phyloP scores from a whole-genome alignment of 495 filamentous ascomycete genomes.

The Halenospora varia region DNA sequence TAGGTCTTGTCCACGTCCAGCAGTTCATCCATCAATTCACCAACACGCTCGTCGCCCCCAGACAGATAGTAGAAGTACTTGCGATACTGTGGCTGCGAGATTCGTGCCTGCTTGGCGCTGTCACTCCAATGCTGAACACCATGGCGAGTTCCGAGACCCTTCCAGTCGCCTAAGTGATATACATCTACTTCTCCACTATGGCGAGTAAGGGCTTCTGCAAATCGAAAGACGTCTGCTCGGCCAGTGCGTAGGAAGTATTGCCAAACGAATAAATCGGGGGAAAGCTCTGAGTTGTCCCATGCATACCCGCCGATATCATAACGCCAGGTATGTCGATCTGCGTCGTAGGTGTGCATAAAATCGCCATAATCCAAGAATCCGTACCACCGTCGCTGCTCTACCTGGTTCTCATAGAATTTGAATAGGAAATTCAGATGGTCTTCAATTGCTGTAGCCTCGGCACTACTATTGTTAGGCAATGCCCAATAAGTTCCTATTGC shows the following conservation, averaged over 20 bases:
- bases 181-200: slow-evolving; percentile 49
- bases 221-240: slow-evolving; percentile 39
- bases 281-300: slow-evolving; percentile 53
- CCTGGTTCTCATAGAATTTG: slow-evolving; percentile 40
- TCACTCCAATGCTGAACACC: slow-evolving; percentile 48
- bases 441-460: slow-evolving; percentile 31
- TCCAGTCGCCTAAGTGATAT: slow-evolving; percentile 43
- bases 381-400: slow-evolving; percentile 43
- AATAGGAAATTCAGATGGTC: slow-evolving; percentile 39
- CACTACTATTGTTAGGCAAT: slow-evolving; percentile 21
- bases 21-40: slow-evolving; percentile 37
- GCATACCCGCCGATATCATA: slow-evolving; percentile 50
- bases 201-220: slow-evolving; percentile 44
- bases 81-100: slow-evolving; percentile 40
- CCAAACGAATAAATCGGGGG: slow-evolving; percentile 48
- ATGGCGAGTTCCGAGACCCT: slow-evolving; percentile 47
- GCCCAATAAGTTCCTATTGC: slow-evolving; percentile 42
- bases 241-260: slow-evolving; percentile 46
- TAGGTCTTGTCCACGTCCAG: slow-evolving; percentile 39
- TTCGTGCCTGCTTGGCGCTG: slow-evolving; percentile 46
- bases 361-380: slow-evolving; percentile 51
- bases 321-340: slow-evolving; percentile 44
- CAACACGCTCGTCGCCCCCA: slow-evolving; percentile 42
- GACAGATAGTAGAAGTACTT: slow-evolving; percentile 43
- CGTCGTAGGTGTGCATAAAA: slow-evolving; percentile 48